A percentile compares a stretch with the other conserved stretches of the same genome.
Evolutionary conservation across 2,329 filamentous ascomycete genomes (phyloP).

Genomic region (Grosmannia huntii): DNA sequence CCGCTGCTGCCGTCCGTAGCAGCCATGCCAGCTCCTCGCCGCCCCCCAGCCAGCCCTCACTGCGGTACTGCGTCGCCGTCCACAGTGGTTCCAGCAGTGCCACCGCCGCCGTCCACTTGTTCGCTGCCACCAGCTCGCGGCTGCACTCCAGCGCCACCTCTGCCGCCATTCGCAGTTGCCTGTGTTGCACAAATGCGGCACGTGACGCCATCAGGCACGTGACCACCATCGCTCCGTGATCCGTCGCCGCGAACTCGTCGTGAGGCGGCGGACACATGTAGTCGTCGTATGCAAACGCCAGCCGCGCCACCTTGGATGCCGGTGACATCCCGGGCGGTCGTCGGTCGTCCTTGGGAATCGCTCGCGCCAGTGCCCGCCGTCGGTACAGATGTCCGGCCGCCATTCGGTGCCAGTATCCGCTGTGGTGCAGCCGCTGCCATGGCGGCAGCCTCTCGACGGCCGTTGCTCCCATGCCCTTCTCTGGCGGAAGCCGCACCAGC

Average conservation of each 20-base stretch:
- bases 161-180: conserved; percentile 38
- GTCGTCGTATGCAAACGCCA: conserved; percentile 47
- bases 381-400: conserved; percentile 44
- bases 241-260: conserved; percentile 44
- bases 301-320: conserved; percentile 32
- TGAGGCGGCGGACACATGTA: conserved; percentile 54
- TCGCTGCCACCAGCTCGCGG: conserved; percentile 37
- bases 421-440: conserved; percentile 52
- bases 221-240: conserved; percentile 44
- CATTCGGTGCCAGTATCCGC: conserved; percentile 53
- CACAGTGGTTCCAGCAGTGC: conserved; percentile 43
- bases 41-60: conserved; percentile 47
- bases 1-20: conserved; percentile 42
- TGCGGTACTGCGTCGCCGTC: conserved; percentile 21
- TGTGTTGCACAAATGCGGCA: conserved; percentile 38
- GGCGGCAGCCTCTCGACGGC: conserved; percentile 40
- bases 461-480: conserved; percentile 42
- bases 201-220: conserved; percentile 37
- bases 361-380: conserved; percentile 38
- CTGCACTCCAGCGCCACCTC: conserved; percentile 46
- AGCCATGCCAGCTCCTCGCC: conserved; percentile 49
- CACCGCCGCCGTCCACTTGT: conserved; percentile 40
- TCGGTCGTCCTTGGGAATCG: conserved; percentile 48
- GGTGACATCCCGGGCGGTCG: conserved; percentile 34
- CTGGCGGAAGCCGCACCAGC: conserved; percentile 21